Base-by-base conservation (phyloP, 192 early-diverging fungal species). In the Coemansia sp. region DNA sequence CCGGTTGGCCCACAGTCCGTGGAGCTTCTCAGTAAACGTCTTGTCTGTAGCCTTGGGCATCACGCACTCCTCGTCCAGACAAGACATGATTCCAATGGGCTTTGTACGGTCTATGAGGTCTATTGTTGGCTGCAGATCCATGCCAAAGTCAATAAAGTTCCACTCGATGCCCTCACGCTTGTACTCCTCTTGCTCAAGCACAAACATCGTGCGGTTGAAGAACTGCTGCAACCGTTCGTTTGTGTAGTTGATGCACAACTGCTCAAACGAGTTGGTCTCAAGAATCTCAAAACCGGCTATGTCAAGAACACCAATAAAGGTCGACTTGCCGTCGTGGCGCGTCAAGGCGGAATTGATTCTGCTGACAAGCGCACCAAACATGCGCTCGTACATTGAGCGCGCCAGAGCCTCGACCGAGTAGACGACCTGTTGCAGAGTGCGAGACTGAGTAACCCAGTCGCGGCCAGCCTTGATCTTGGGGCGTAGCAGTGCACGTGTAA, bases 201-300 rank as follows among this genome's bases (percentile, higher is more conserved):
- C 92, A 83, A 99, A 99, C 96, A 98, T 99, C 73, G 95, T 92
- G 81, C 98, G 96, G 85, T 98, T 99, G 85, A 99, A 99, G 83
- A 99, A 97, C 77, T 99, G 97, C 78, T 99, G 97, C 18, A 99
- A 88, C 63, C 90, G 91, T 80, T 99, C 97, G 77, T 99, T 99
- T 43, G 95, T 97, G 74, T 99, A 99, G 83, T 99, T 99, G 88
- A 99, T 99, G 82, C 94, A 97, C 40, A 99, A 85, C 77, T 99
- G 97, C 76, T 99, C 97, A 84, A 98, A 99, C 73, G 92, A 93
- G 84, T 99, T 99, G 62, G 87, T 87, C 78, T 98, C 92, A 71
- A 99, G 96, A 62, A 99, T 98, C 84, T 99, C 97, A 79, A 99
- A 99, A 18, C 97, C 97, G 9, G 95, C 95, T 86, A 99, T 99